These are phyloP conservation scores for Hymenotorrendiella dingleyae DNA, from an alignment of 2,329 filamentous ascomycete species.

Conservation along the genomic window DNA sequence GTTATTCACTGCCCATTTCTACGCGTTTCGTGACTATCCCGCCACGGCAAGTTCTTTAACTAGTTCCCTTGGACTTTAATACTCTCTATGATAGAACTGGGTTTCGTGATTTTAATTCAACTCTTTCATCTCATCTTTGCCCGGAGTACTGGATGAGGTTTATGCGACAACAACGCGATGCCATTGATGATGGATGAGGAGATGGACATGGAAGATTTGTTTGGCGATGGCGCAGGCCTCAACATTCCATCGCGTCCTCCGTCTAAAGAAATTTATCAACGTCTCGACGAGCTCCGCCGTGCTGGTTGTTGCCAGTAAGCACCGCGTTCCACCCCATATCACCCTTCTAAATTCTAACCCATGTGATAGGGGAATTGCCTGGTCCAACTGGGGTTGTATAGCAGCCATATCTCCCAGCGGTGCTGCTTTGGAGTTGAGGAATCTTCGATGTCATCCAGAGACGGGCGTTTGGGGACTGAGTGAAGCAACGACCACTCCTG, in stretches of 20 bases:
- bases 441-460: conserved; percentile 62
- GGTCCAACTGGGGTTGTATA: conserved; percentile 84
- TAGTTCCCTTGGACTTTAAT: no score
- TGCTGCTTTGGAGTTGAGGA: conserved; percentile 62
- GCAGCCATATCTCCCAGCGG: conserved; percentile 73
- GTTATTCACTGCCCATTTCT: no score
- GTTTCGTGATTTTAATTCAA: no score
- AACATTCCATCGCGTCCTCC: conserved; percentile 48
- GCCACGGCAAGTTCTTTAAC: no score
- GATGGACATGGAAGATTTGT: conserved; percentile 64
- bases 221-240: conserved; percentile 62
- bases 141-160: no score
- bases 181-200: conserved; percentile 49
- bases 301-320: conserved; percentile 77
- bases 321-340: background rate
- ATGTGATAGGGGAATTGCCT: conserved; percentile 63
- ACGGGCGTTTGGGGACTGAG: conserved; percentile 72
- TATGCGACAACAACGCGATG: no score
- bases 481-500: conserved; percentile 59
- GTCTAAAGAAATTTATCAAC: conserved; percentile 62
- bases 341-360: conserved; percentile 1
- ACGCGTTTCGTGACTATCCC: no score
- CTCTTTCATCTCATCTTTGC: no score
- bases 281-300: conserved; percentile 69
- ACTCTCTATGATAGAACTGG: no score